Percentiles rank a stretch among this genome's conserved stretches.
Conservation (phyloP, 257 asterid genomes). For the Nicotiana attenuata region DNA sequence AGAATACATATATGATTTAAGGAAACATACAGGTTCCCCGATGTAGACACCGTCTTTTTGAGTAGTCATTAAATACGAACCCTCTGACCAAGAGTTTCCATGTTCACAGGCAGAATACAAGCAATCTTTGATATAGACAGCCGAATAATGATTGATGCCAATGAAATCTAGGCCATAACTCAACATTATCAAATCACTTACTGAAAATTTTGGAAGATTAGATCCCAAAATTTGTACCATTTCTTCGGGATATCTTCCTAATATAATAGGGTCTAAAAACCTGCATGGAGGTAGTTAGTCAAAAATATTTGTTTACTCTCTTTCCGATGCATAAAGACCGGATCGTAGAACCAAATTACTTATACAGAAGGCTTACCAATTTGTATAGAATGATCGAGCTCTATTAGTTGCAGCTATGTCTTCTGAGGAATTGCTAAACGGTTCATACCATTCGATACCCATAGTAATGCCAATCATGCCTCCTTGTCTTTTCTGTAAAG, state of each 20-base stretch:
- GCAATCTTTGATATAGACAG: too few species aligned
- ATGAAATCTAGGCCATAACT: slow-evolving; percentile 37
- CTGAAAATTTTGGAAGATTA: too few species aligned
- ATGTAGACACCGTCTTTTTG: slow-evolving; percentile 35
- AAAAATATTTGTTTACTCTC: not conserved
- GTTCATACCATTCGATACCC: slow-evolving; percentile 38
- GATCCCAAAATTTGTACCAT: slow-evolving; percentile 38
- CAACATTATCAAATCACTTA: too few species aligned
- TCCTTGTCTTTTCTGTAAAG: slow-evolving; percentile 37
- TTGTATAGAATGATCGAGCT: slow-evolving; percentile 51
- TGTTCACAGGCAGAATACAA: too few species aligned
- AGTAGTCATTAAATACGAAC: slow-evolving; percentile 28
- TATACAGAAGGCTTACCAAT: slow-evolving; percentile 31
- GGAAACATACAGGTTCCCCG: slow-evolving; percentile 41
- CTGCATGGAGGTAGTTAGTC: slow-evolving; percentile 18
- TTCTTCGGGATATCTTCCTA: slow-evolving; percentile 50
- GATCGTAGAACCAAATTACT: not conserved
- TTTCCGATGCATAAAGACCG: not conserved
- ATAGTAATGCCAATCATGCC: slow-evolving; percentile 37
- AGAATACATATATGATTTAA: not conserved
- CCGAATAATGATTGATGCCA: too few species aligned
- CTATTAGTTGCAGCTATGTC: slow-evolving; percentile 51
- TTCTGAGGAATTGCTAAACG: slow-evolving; percentile 39
- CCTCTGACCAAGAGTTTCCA: slow-evolving; percentile 29
- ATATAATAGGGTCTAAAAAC: slow-evolving; percentile 50